Evolutionary conservation across 495 filamentous ascomycete species (phyloP), one percentile per base, ranked within the genome.

Genomic region (Echria macrotheca): DNA sequence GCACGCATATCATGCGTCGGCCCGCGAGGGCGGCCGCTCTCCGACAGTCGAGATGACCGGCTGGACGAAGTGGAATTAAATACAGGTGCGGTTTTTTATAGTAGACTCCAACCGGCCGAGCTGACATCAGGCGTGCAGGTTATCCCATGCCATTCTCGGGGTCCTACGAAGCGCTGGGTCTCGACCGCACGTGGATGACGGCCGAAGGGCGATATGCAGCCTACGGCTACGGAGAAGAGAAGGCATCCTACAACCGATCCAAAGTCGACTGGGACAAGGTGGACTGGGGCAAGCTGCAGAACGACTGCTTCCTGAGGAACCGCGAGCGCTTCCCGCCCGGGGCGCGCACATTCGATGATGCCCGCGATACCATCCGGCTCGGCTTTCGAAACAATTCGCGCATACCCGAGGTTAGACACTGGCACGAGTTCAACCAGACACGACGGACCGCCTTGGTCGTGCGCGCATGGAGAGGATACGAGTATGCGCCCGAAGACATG

Each of bases 281-380:
- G 31, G 75, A 79, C 43, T 95, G 89, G 89, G 83, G 74, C 41
- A 73, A 77, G 35, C 85, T 79, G n/a, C 89, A 93, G 58, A 73
- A 81, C 44, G 71, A 75, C 14, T 95, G 89, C 60, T 66, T 78
- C 25, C 65, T 75, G 33, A 77, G 77, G 22, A 95, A 95, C 61
- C 59, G 62, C 11, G 71, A 80, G 56, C 83, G 89, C 35, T 90
- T 79, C 39, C 63, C 59, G 15, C 15, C 50, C 5, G 28, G 46
- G 10, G 55, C 46, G 2, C 21, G 52, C 1, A 31, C 32, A 1
- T 35, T 63, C 28, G 47, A 59, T 23, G 49, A 60, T 35, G 64
- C 62, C 33, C 41, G 49, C 46, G 19, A 45, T 6, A 29, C 55
- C 7, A 51, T 57, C 26, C 61, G 70, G 0, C 55, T 66, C 45